Conservation (phyloP, 805 yeast species). For the Candida schatavii region DNA sequence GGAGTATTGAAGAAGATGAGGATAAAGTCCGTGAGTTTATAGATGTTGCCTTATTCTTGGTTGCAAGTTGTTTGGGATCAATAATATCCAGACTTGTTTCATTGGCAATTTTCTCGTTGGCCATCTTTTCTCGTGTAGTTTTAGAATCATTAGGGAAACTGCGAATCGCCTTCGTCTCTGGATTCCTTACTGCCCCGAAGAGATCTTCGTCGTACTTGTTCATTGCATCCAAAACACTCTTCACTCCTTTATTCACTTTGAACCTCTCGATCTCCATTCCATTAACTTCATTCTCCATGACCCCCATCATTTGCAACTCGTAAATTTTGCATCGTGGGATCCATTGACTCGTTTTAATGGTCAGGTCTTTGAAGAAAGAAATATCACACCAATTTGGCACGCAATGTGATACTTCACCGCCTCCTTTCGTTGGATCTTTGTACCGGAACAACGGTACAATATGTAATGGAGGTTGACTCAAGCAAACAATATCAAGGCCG, state of each 20-base stretch:
- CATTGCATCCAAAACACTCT: constrained; percentile 59
- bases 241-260: constrained; percentile 26
- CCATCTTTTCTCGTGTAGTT: too few species aligned
- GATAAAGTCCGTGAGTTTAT: too few species aligned
- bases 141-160: too few species aligned
- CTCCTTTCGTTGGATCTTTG: constrained; percentile 44
- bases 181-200: constrained; percentile 35
- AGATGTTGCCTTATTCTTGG: too few species aligned
- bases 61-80: too few species aligned
- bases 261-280: constrained; percentile 65
- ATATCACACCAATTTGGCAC: constrained; percentile 96
- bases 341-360: constrained; percentile 58
- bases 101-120: too few species aligned
- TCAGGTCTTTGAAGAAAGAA: constrained; percentile 76
- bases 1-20: constrained; percentile 4
- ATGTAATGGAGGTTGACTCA: constrained; percentile 89
- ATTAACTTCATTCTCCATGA: constrained; percentile 85
- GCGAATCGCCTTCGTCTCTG: background rate
- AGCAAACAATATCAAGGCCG: constrained; percentile 83
- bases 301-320: constrained; percentile 97
- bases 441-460: constrained; percentile 86
- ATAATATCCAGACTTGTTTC: too few species aligned
- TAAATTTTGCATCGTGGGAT: constrained; percentile 92
- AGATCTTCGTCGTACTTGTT: constrained; percentile 60
- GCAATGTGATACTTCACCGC: constrained; percentile 60